Evolutionary conservation across 192 early-diverging fungal species (phyloP), one percentile per base, ranked within the genome.

Genomic region (Coemansia sp.): DNA sequence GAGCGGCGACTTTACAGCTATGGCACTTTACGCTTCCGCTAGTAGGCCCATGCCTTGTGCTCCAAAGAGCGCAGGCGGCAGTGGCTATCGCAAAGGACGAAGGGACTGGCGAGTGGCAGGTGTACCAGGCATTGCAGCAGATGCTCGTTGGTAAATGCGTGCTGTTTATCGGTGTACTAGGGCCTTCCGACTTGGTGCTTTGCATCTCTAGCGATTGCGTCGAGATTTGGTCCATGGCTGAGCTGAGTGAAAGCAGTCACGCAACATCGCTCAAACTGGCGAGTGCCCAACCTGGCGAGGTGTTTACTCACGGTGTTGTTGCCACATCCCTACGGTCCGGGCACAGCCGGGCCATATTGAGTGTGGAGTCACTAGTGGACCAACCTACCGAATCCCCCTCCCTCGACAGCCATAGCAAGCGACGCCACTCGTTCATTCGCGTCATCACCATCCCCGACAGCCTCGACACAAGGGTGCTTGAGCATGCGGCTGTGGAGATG

Each of bases 271-370:
- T 13, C 23, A 52, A 1, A 12, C 25, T 73, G 12, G 26, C 31
- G 16, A 25, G 23, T 9, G 50, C 66, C 12, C 58, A 8, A 9
- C 23, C 61, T 6, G 38, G 33, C 39, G 43, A 69, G 18, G 59
- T 63, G 13, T 72, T 72, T 69, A 68, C 70, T 0, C 75, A 77
- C 18, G 70, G 75, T 9, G 53, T 62, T 74, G 50, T 16, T 64
- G 63, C 36, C 16, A 64, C 9, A 31, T 55, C 18, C 34, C n/a
- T n/a, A 26, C 21, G 26, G 2, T 26, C 48, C 23, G 48, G 48
- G 33, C 23, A 1, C 61, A 50, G 31, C 39, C 33, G 26, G 20
- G 43, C 25, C 4, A 26, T 52, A 14, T 26, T 52, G 48, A 23
- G 48, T 23, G 23, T 52, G 13, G 48, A 52, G 4, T 26, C 48